Evolutionary conservation across 495 filamentous ascomycete species (phyloP), one percentile per base, ranked within the genome.

Genomic region (Trichoderma asperelloides): DNA sequence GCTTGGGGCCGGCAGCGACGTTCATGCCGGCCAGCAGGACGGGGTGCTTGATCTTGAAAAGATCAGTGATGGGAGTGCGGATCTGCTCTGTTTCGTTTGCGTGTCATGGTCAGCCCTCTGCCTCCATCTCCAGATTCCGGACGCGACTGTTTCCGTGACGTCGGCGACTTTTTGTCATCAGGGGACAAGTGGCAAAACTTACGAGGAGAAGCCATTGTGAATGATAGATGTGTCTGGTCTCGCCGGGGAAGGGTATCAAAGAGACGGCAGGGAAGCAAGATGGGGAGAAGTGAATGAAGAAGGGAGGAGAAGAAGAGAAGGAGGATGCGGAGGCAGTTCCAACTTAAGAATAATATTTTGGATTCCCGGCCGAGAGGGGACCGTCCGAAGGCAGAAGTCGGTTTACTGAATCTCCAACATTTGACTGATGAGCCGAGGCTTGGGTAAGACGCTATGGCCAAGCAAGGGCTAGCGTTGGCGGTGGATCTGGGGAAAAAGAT

Each of bases 1-100:
- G 88, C 85, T 93, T 96, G 62, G 96, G 96, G 62, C 95, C 95
- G 63, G 95, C 96, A 63, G 95, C 96, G 68, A 98, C 96, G 84
- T 98, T 98, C 95, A 98, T 98, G 73, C 95, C 95, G 70, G 95
- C 95, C 69, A 98, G 88, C 74, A 98, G 82, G 75, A 98, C 82
- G 39, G 95, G 95, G 80, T 98, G 95, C 73, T 97, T 93, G 84
- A 98, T 97, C 84, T 89, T 89, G 79, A 98, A 89, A 70, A 96
- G 90, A 85, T 96, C 92, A 71, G 95, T 98, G 74, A 92, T 81
- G 64, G 91, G 86, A 41, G 94, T 98, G 71, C 89, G 89, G 78
- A 96, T 88, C 81, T 89, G 81, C 80, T 95, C 92, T 96, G 79
- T 63, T 25, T 9, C n/a, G n/a, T n/a, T n/a, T 27, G 66, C 28